Evolutionary conservation across 257 asterid genomes (phyloP), one percentile per base, ranked within the genome.

Genomic region (Striga asiatica): DNA sequence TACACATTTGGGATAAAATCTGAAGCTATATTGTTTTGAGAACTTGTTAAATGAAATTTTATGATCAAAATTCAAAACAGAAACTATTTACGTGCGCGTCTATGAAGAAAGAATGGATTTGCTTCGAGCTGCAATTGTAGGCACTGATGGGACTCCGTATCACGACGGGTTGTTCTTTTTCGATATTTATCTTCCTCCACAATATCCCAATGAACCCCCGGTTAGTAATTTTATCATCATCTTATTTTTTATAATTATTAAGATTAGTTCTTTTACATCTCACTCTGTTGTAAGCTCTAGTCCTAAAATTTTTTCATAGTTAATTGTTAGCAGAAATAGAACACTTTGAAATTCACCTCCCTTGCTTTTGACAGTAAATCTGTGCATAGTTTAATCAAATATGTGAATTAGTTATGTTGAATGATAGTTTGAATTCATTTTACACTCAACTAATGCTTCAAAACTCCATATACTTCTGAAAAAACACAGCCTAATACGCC

Each of bases 131-230:
- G 95, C 89, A 50, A 61, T 92, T 29, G 74, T 79, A 6, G 98
- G 98, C 50, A 69, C 81, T 32, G 80, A 64, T n/a, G 94, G 88
- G 55, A 88, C 98, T 60, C 98, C 98, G n/a, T 92, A 92, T 61
- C 97, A 92, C 9, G 93, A 88, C 19, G 95, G 95, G 11, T 9
- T 92, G 43, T 92, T 88, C 76, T 84, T 88, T 66, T 92, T 92
- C 7, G 98, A 92, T 63, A 78, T 92, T 43, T 71, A 62, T 70
- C 84, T 92, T 61, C 93, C 98, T 42, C 82, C 82, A 0, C 88
- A 79, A 16, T 92, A 84, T 73, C 98, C 98, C 22, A 64, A 77
- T 12, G 91, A 72, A 68, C 98, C 98, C 61, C 98, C 98, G 16
- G 98, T 92, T 72, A 74, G 98, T 41, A 4, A 3, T 16, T 16